Conservation (phyloP, 768 basidiomycete species). For the Termitomyces sp. region DNA sequence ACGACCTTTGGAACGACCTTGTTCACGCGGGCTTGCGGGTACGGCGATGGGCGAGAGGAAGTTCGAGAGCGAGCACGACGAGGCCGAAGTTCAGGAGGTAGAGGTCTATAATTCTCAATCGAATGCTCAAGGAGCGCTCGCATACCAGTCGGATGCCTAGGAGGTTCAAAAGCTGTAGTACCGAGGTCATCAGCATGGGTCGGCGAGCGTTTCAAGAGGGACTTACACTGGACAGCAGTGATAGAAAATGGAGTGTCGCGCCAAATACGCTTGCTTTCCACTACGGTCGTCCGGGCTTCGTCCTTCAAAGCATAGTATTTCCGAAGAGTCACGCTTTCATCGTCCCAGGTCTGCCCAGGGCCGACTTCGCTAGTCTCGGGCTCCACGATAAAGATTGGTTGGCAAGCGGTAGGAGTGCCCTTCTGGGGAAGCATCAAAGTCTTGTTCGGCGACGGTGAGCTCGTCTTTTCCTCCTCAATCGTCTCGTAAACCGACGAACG, state of each 20-base stretch:
- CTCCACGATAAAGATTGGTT: constrained; percentile 52
- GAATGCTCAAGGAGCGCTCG: constrained; percentile 70
- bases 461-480: constrained; percentile 64
- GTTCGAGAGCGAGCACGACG: constrained; percentile 63
- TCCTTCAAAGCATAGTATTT: constrained; percentile 65
- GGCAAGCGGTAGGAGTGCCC: constrained; percentile 30
- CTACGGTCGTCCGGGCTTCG: constrained; percentile 61
- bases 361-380: constrained; percentile 43
- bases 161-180: constrained; percentile 63
- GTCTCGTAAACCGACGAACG: constrained; percentile 74
- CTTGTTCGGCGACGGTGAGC: constrained; percentile 20
- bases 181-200: constrained; percentile 6
- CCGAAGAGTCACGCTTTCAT: constrained; percentile 60
- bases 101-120: constrained; percentile 61
- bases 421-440: constrained; percentile 20
- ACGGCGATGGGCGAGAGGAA: constrained; percentile 68
- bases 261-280: constrained; percentile 64
- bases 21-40: constrained; percentile 47
- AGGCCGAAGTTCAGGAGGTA: constrained; percentile 66
- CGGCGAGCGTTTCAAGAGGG: neutral
- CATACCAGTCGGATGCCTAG: constrained; percentile 59
- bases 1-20: constrained; percentile 37
- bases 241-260: constrained; percentile 67
- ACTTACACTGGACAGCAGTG: constrained; percentile 70
- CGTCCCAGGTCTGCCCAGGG: constrained; percentile 50